Evolutionary conservation across 163 green algal genomes (phyloP).

Genomic region (Picocystis sp.): DNA sequence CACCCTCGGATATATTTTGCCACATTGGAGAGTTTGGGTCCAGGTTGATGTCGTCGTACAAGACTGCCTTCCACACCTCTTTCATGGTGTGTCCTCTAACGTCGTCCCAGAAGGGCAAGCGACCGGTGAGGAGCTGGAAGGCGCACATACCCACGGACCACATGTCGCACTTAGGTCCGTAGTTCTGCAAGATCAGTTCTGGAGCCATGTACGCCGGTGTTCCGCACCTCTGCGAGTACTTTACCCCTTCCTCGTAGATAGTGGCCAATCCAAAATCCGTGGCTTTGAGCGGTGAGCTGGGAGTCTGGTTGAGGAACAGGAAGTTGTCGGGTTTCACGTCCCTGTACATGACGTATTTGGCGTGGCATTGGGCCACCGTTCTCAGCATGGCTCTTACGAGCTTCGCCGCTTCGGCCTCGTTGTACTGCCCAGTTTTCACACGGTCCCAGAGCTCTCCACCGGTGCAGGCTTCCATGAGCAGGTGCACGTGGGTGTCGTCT

Average conservation of each 20-base stretch:
- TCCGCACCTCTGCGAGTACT: constrained; percentile 10
- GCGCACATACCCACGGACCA: constrained; percentile 57
- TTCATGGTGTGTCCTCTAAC: constrained; percentile 53
- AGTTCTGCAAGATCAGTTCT: constrained; percentile 53
- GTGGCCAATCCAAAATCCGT: constrained; percentile 84
- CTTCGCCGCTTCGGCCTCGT: constrained; percentile 10
- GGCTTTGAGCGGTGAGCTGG: constrained; percentile 47
- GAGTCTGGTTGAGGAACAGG: constrained; percentile 39
- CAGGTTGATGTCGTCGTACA: constrained; percentile 58
- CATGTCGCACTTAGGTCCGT: constrained; percentile 50
- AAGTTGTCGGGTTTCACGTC: constrained; percentile 88
- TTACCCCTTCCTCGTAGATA: constrained; percentile 5
- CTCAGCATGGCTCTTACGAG: constrained; percentile 66
- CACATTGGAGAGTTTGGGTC: constrained; percentile 28
- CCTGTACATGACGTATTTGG: constrained; percentile 63
- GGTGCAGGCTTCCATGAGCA: constrained; percentile 10
- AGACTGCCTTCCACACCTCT: constrained; percentile 30
- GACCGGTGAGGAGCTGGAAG: constrained; percentile 51
- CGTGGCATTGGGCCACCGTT: constrained; percentile 83
- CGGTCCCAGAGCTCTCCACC: constrained; percentile 8
- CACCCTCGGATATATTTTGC: constrained; percentile 20
- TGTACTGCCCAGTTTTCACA: constrained; percentile 10
- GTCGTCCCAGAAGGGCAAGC: constrained; percentile 53
- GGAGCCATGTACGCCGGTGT: constrained; percentile 82
- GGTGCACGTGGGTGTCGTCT: neutral